A percentile compares a stretch with the other conserved stretches of the same genome.
Conservation (phyloP, 495 filamentous ascomycete species). For the Lasiosphaeriaceae sp. region DNA sequence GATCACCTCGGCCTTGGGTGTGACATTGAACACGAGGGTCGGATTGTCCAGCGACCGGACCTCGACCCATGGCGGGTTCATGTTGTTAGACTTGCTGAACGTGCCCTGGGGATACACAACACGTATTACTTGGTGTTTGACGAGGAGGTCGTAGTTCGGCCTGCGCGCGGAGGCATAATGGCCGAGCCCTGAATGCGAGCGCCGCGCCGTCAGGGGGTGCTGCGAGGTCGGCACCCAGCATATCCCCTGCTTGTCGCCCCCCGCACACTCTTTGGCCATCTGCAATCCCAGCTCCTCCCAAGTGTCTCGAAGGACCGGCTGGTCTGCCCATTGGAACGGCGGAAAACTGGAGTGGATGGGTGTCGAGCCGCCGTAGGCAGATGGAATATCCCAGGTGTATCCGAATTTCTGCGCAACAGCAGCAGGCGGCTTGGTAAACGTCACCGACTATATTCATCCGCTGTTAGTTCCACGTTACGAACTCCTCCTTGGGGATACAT, state of each 20-base stretch:
- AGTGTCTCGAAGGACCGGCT: not conserved
- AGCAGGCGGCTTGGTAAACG: conserved; percentile 21
- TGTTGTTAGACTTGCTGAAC: conserved; percentile 1
- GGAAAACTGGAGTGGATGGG: conserved; percentile 20
- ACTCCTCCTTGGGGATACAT: conserved; percentile 2
- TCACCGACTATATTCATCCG: conserved; percentile 15
- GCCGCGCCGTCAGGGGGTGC: conserved; percentile 28
- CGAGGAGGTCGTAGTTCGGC: conserved; percentile 35
- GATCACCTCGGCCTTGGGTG: conserved; percentile 8
- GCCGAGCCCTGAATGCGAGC: conserved; percentile 37
- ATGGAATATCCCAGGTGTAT: conserved; percentile 21
- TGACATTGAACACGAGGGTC: conserved; percentile 15
- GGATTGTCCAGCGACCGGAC: conserved; percentile 13
- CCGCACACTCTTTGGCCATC: conserved; percentile 16
- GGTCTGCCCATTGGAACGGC: conserved; percentile 23
- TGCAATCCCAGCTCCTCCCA: conserved; percentile 20
- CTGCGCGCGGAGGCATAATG: conserved; percentile 33
- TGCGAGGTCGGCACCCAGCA: conserved; percentile 26
- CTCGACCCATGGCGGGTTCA: conserved; percentile 22
- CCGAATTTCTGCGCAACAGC: conserved; percentile 12
- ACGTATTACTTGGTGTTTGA: conserved; percentile 23
- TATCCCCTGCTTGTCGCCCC: conserved; percentile 23
- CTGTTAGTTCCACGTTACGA: too few relatives aligned
- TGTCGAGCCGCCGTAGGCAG: conserved; percentile 18
- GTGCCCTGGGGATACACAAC: conserved; percentile 22